Base-by-base conservation (phyloP, 805 yeast genomes). In the Cyberlindnera saturnus region DNA sequence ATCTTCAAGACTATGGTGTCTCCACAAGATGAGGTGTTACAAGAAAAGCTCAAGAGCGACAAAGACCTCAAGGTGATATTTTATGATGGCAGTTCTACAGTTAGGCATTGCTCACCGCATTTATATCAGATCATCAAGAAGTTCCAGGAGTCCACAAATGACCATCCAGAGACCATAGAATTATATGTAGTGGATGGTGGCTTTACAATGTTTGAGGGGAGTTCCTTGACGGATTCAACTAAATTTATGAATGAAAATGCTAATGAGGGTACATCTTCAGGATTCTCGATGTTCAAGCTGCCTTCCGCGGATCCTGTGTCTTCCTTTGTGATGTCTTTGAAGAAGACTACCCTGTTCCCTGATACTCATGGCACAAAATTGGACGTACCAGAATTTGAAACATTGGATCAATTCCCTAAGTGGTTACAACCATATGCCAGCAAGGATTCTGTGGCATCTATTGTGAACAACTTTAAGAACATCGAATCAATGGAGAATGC, bases 341-440 rank as follows among this genome's bases (percentile, higher is more conserved):
- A 57, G 39, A 48, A 42, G 15, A 50, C 53, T 36, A 45, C 28
- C 16, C 7, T 29, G 2, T 29, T 41, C 5, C 47, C 51, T 33
- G 48, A 45, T 10, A 35, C 45, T 10, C 42, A 35, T 17, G 44
- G 45, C 10, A 39, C 43, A 1, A 31, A 40, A 9, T 29, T 56
- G 5, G 32, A 23, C 8, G 23, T 48, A 0, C 59, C 61, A 6
- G 13, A 30, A 6, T 46, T 49, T 33, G 15, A 42, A 14, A 14
- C 41, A 15, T 3, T 30, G 0, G 32, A 37, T 5, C 39, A 41
- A 3, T 37, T 67, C 23, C 73, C 73, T 6, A 42, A 40, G 2
- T 84, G 91, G 90, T 64, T 82, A 26, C 60, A 55, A 32, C 50
- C 50, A 28, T 44, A 65, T 39, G 53, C 64, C 48, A 34, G 42